Evolutionary conservation across 257 asterid species (phyloP).

Genomic region (Linaria vulgaris): DNA sequence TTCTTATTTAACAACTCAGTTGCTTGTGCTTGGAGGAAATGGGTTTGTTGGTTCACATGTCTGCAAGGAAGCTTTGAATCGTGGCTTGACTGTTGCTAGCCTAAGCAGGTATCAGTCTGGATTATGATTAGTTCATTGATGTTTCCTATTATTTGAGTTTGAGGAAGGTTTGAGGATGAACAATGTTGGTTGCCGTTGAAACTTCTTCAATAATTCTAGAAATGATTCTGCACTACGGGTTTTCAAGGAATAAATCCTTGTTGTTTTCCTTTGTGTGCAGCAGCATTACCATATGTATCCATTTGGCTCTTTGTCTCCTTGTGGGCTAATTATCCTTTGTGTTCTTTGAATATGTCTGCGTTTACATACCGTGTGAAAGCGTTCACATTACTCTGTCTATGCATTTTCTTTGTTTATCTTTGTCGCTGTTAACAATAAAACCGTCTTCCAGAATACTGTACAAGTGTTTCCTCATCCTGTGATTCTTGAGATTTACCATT

Average conservation of each 20-base stretch:
- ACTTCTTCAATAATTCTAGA: not conserved
- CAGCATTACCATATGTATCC: too few species aligned
- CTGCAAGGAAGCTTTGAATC: conserved; percentile 81
- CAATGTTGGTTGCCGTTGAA: not conserved
- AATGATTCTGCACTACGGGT: not conserved
- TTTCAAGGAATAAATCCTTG: not conserved
- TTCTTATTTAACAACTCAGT: conserved; percentile 41
- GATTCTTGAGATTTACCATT: conserved; percentile 5
- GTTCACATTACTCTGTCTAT: not conserved
- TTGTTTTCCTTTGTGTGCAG: too few species aligned
- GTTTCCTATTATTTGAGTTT: not conserved
- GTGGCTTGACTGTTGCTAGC: conserved; percentile 80
- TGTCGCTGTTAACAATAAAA: too few species aligned
- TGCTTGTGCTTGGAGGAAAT: conserved; percentile 97
- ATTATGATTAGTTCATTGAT: not conserved
- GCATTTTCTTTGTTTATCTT: too few species aligned
- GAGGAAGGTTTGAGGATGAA: conserved; percentile 7
- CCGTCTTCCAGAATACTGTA: not conserved
- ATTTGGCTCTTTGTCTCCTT: too few species aligned
- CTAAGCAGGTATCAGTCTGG: conserved; percentile 69
- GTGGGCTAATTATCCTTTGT: too few species aligned
- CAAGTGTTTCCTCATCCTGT: conserved; percentile 8
- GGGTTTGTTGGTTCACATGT: conserved; percentile 97
- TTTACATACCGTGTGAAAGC: not conserved
- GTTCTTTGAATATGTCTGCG: too few species aligned